Evolutionary conservation across 2,329 filamentous ascomycete genomes (phyloP).

Genomic region (Colletotrichum sp.): DNA sequence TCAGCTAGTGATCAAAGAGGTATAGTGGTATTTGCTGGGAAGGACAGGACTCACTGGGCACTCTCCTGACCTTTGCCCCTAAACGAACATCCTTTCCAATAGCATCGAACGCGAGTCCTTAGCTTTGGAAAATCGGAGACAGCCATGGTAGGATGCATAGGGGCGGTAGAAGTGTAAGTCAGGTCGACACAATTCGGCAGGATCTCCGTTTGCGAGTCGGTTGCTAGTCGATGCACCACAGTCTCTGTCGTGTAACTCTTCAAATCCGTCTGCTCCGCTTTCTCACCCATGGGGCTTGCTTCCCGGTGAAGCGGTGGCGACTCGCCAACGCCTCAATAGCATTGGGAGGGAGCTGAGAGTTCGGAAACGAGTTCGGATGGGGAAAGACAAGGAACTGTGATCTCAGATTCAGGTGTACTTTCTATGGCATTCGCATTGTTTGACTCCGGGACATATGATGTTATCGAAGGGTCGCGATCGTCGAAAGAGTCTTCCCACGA

Average conservation of each 20-base stretch:
- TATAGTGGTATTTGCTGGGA: fast-evolving
- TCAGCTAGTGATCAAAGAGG: too few species aligned
- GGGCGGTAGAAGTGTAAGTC: not conserved
- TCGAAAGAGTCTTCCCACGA: not conserved
- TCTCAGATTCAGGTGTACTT: not conserved
- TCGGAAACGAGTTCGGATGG: fast-evolving
- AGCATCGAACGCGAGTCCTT: not conserved
- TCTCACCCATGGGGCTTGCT: not conserved
- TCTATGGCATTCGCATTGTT: not conserved
- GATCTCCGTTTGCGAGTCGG: too few species aligned
- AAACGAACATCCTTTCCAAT: not conserved
- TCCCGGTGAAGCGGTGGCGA: not conserved
- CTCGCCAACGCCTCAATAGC: not conserved
- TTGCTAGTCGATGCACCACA: fast-evolving
- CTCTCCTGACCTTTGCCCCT: fast-evolving
- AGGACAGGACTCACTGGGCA: fast-evolving
- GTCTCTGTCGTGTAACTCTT: fast-evolving
- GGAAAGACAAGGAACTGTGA: not conserved
- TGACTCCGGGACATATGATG: not conserved
- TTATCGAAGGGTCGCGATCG: fast-evolving
- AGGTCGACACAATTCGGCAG: fast-evolving
- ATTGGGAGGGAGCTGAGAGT: not conserved
- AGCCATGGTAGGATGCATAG: not conserved
- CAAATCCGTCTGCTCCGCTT: not conserved
- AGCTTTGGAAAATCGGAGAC: fast-evolving